phyloP scores from a whole-genome alignment of 495 filamentous ascomycete genomes.

The Hypoxylon intermedium region DNA sequence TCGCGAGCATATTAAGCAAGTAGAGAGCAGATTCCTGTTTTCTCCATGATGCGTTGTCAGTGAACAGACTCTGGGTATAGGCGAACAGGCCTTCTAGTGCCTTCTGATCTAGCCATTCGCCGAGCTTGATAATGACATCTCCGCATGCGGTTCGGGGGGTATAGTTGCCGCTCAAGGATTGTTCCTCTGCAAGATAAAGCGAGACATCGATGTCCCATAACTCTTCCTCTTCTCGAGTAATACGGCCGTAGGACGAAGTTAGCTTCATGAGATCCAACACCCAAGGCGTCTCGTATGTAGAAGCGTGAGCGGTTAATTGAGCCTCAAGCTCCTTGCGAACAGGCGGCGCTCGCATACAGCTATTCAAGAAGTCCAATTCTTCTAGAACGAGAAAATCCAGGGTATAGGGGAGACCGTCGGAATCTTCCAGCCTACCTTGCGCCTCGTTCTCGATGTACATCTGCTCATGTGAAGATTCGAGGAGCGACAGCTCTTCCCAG shows the following conservation, averaged over 20 bases:
- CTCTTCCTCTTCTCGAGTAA: constrained; percentile 89
- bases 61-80: constrained; percentile 73
- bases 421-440: constrained; percentile 87
- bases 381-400: constrained; percentile 94
- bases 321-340: constrained; percentile 84
- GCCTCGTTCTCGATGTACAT: constrained; percentile 85
- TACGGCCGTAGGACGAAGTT: constrained; percentile 85
- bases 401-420: constrained; percentile 89
- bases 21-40: constrained; percentile 80
- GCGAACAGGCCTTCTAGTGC: constrained; percentile 76
- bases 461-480: constrained; percentile 73
- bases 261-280: constrained; percentile 82
- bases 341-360: constrained; percentile 79
- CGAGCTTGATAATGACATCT: constrained; percentile 89
- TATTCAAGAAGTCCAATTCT: constrained; percentile 91
- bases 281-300: constrained; percentile 70
- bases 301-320: constrained; percentile 65
- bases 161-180: constrained; percentile 94
- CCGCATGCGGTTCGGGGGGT: constrained; percentile 90
- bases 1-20: constrained; percentile 78
- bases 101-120: constrained; percentile 78
- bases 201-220: constrained; percentile 97
- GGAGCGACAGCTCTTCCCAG: constrained; percentile 81
- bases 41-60: constrained; percentile 63
- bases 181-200: constrained; percentile 93